Conservation (phyloP, 192 early-diverging fungal species). For the Entomortierella parvispora region DNA sequence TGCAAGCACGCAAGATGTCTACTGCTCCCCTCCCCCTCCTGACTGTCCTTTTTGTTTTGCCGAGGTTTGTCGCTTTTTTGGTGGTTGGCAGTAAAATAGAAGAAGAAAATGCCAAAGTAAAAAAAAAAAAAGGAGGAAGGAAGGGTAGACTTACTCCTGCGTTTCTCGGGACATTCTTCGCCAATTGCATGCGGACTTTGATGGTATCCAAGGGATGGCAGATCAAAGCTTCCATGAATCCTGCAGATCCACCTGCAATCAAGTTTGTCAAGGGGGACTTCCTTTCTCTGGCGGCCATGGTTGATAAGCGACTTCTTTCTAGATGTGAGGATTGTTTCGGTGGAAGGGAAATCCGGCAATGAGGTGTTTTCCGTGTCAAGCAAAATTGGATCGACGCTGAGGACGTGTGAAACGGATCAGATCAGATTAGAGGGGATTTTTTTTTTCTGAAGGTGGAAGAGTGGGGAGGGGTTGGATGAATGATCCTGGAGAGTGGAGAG, state of each 20-base stretch:
- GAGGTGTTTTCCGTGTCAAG: slow-evolving; percentile 3
- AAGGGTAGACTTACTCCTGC: slow-evolving; percentile 55
- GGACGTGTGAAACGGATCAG: neutral
- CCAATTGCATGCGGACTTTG: slow-evolving; percentile 97
- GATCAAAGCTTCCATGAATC: slow-evolving; percentile 88
- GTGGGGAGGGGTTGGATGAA: slow-evolving; percentile 7
- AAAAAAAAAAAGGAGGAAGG: neutral
- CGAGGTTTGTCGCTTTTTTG: slow-evolving; percentile 2
- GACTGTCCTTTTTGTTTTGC: slow-evolving; percentile 2
- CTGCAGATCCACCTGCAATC: slow-evolving; percentile 90
- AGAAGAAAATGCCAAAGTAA: too few relatives aligned
- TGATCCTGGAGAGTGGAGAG: neutral
- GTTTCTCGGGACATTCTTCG: slow-evolving; percentile 69
- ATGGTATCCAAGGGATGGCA: slow-evolving; percentile 98
- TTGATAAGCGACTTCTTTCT: neutral
- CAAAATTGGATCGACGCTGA: neutral
- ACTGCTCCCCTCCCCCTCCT: too few relatives aligned
- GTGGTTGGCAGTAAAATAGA: neutral
- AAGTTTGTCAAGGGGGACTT: slow-evolving; percentile 84
- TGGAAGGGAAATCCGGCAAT: too few relatives aligned
- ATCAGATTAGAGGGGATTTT: neutral
- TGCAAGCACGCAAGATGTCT: too few relatives aligned
- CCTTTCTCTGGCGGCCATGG: slow-evolving; percentile 42
- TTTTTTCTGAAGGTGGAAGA: slow-evolving; percentile 7
- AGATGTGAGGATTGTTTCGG: neutral